Evolutionary conservation across 441 rosid species (phyloP).

Genomic region (Bruguiera hainesii): DNA sequence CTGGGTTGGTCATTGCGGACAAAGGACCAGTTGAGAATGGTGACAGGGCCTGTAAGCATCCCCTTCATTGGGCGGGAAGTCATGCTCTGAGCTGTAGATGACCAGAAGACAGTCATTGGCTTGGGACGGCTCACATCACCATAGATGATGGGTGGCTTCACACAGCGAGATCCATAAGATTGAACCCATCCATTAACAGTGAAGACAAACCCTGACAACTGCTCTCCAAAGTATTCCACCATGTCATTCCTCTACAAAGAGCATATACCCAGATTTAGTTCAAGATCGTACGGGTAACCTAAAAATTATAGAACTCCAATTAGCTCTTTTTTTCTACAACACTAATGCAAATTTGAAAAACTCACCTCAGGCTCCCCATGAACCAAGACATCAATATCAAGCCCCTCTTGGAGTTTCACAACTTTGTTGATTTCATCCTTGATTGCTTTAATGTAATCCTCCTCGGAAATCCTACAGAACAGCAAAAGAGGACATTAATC

Average conservation of each 20-base stretch:
- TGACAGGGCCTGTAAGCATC: slow-evolving; percentile 98
- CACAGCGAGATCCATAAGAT: slow-evolving; percentile 94
- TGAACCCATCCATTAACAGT: slow-evolving; percentile 97
- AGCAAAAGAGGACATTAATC: not conserved
- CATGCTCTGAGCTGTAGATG: slow-evolving; percentile 90
- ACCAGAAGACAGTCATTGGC: slow-evolving; percentile 98
- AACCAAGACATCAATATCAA: slow-evolving; percentile 93
- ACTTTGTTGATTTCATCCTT: slow-evolving; percentile 87
- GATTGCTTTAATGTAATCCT: slow-evolving; percentile 71
- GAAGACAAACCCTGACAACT: slow-evolving; percentile 91
- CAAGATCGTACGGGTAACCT: not conserved
- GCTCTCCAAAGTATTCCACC: slow-evolving; percentile 99
- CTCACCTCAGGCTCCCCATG: slow-evolving; percentile 99
- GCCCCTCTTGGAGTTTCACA: slow-evolving; percentile 85
- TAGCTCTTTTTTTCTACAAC: not conserved
- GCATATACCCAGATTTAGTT: slow-evolving; percentile 23
- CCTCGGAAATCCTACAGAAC: slow-evolving; percentile 70
- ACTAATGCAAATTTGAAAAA: not conserved
- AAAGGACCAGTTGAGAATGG: slow-evolving; percentile 98
- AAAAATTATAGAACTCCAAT: not conserved
- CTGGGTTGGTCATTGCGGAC: slow-evolving; percentile 96
- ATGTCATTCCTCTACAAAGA: slow-evolving; percentile 80
- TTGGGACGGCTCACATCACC: slow-evolving; percentile 99
- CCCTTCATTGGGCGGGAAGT: slow-evolving; percentile 98
- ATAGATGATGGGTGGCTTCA: slow-evolving; percentile 95